Percentiles rank a stretch among this genome's conserved stretches.
Evolutionary conservation across 1,139 yeast genomes (phyloP).

Genomic region (Nakaseomyces uthaithaninus): DNA sequence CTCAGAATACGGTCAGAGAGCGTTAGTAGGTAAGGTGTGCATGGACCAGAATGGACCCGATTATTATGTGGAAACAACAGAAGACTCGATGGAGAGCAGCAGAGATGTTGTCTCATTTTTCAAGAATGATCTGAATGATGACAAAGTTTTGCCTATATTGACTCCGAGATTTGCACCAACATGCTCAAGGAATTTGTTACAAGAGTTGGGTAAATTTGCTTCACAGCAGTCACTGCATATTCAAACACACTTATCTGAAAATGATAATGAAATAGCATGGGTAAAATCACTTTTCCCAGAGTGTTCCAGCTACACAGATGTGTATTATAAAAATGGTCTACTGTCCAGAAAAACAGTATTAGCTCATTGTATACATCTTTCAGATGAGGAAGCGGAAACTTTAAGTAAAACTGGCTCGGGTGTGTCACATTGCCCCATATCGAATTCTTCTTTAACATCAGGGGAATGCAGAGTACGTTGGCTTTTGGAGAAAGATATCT

Average conservation of each 20-base stretch:
- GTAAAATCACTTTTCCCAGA: constrained; percentile 71
- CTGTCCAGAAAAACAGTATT: constrained; percentile 60
- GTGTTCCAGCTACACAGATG: constrained; percentile 59
- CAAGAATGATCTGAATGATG: constrained; percentile 39
- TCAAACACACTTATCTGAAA: constrained; percentile 89
- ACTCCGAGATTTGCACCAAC: constrained; percentile 96
- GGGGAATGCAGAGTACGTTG: constrained; percentile 84
- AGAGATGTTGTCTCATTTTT: constrained; percentile 51
- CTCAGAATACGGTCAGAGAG: constrained; percentile 65
- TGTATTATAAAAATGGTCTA: constrained; percentile 58
- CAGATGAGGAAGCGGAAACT: constrained; percentile 52
- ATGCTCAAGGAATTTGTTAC: constrained; percentile 57
- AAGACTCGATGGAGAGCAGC: constrained; percentile 53
- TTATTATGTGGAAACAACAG: constrained; percentile 54
- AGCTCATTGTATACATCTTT: constrained; percentile 83
- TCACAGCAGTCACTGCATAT: constrained; percentile 57
- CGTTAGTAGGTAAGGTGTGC: constrained; percentile 90
- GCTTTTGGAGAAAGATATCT: constrained; percentile 56
- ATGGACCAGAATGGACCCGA: constrained; percentile 72
- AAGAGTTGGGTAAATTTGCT: constrained; percentile 36
- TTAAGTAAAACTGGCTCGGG: constrained; percentile 54
- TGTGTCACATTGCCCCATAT: constrained; percentile 87
- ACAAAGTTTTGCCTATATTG: constrained; percentile 58
- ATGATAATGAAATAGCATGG: constrained; percentile 63
- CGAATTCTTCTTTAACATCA: constrained; percentile 79